Evolutionary conservation across 192 early-diverging fungal genomes (phyloP).

Genomic region (Diversispora eburnea): DNA sequence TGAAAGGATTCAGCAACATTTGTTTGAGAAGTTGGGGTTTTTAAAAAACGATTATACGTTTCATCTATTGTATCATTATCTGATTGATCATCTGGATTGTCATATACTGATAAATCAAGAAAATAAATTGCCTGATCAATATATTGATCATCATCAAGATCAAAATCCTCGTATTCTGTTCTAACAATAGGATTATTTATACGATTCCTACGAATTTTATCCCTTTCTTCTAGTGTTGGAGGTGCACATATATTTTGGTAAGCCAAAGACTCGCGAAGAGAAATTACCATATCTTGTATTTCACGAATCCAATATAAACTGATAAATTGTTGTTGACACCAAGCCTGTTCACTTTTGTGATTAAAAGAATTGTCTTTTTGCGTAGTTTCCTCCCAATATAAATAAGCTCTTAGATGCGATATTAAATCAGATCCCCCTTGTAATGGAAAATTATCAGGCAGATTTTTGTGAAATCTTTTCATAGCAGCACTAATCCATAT

Average conservation of each 20-base stretch:
- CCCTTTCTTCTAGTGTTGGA: slow-evolving; percentile 26
- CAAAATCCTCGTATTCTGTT: background rate
- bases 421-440: slow-evolving; percentile 34
- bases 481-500: slow-evolving; percentile 29
- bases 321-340: slow-evolving; percentile 34
- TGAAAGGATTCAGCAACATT: too few species aligned
- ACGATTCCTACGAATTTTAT: slow-evolving; percentile 30
- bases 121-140: background rate
- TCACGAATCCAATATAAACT: slow-evolving; percentile 37
- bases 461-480: slow-evolving; percentile 22
- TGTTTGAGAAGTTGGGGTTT: too few species aligned
- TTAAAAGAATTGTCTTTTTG: slow-evolving; percentile 23
- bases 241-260: slow-evolving; percentile 17
- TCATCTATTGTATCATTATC: background rate
- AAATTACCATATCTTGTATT: slow-evolving; percentile 31
- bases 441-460: slow-evolving; percentile 22
- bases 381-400: slow-evolving; percentile 33
- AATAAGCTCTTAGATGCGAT: slow-evolving; percentile 32
- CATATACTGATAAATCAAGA: background rate
- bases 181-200: background rate
- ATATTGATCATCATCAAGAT: background rate
- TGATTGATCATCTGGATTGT: background rate
- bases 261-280: slow-evolving; percentile 28
- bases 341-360: slow-evolving; percentile 14
- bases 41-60: background rate